Evolutionary conservation across 768 basidiomycete species (phyloP).

Genomic region (Tricholoma sp.): DNA sequence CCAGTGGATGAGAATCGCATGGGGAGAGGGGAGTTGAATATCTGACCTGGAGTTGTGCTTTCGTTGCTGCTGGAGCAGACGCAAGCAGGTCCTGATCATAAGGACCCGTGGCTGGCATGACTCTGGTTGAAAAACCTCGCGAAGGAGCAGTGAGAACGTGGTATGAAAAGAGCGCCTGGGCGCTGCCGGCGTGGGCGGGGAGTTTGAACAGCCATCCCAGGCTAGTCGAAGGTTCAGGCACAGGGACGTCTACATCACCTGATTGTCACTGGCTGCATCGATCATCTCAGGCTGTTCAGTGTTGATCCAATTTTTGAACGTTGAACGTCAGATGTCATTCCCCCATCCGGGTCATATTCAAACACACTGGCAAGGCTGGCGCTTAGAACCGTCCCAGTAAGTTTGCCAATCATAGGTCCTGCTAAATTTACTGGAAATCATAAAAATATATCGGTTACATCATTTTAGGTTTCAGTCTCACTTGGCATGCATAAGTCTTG

Average conservation of each 20-base stretch:
- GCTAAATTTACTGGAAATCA: too few relatives aligned
- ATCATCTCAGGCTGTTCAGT: too few relatives aligned
- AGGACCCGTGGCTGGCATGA: constrained; percentile 15
- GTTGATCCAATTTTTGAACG: too few relatives aligned
- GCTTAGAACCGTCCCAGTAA: too few relatives aligned
- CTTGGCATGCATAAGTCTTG: not conserved
- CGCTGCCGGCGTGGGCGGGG: constrained; percentile 1
- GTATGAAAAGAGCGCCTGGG: not conserved
- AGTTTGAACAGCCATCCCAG: not conserved
- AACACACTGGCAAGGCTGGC: too few relatives aligned
- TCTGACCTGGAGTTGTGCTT: constrained; percentile 33
- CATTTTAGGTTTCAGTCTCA: not conserved
- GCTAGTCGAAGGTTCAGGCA: not conserved
- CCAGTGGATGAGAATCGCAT: not conserved
- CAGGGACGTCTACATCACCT: not conserved
- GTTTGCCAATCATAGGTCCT: too few relatives aligned
- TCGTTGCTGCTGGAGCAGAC: constrained; percentile 31
- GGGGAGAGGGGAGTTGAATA: not conserved
- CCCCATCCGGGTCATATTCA: too few relatives aligned
- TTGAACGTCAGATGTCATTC: too few relatives aligned
- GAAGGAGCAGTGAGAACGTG: constrained; percentile 8
- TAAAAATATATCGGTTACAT: not conserved
- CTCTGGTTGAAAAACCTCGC: constrained; percentile 11
- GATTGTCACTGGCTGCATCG: too few relatives aligned
- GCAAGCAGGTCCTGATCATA: constrained; percentile 35